Evolutionary conservation across 345 rosid genomes (phyloP), one percentile per base, ranked within the genome.

Genomic region (Murraya paniculata): DNA sequence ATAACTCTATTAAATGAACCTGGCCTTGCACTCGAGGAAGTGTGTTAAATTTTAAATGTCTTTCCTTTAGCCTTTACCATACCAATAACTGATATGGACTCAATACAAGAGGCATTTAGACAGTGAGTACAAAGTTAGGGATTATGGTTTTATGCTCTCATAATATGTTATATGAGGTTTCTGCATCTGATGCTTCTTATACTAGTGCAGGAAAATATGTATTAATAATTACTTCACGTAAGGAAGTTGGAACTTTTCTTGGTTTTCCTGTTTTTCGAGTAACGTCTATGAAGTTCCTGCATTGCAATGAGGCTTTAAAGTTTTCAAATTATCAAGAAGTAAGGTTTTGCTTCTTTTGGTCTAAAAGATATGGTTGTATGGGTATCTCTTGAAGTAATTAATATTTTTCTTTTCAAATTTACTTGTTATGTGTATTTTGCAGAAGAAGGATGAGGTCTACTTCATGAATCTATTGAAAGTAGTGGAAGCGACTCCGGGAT

Each of bases 371-470:
- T 25, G 55, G 35, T 65, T 36, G 1, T 65, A 3, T 7, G 28
- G 84, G 61, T 73, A 31, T 65, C 74, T 27, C 25, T 59, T 27
- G 72, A 45, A 35, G 25, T 61, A 39, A 50, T 60, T 72, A 55
- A 35, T 60, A 31, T 75, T 66, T 45, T 73, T 36, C 38, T 73
- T 73, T 30, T 48, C 70, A 78, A 35, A 68, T 8, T 19, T 62
- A n/a, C 53, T 50, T 33, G 31, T 59, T 27, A 11, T 71, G 35
- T 78, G 57, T 73, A 64, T 71, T 77, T n/a, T 87, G 87, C 90
- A 95, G 99, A 93, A 92, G 88, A 90, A 79, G 35, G 98, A 93
- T 33, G 98, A 95, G 85, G 78, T 90, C 19, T 89, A 92, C 88
- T 93, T 90, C 73, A 85, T 81, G 94, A 84, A 90, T 80, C 82